phyloP scores from a whole-genome alignment of 2,329 filamentous ascomycete species.

The Colletotrichum godetiae region DNA sequence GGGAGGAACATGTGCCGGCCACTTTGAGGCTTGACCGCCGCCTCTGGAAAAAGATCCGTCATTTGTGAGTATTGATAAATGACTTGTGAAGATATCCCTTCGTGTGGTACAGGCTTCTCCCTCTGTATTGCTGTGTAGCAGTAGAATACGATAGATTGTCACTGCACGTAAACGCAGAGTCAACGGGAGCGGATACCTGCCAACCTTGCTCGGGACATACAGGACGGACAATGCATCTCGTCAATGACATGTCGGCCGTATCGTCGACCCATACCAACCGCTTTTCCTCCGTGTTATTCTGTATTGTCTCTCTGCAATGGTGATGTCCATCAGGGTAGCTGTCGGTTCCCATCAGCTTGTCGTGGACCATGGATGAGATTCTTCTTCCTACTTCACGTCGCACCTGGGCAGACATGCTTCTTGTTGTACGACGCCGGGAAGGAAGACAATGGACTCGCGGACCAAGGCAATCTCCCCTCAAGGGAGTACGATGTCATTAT shows the following conservation, averaged over 20 bases:
- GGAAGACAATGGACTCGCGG: not conserved
- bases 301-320: not conserved
- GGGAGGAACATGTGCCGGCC: not conserved
- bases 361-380: not conserved
- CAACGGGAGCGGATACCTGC: not conserved
- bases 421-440: slow-evolving; percentile 14
- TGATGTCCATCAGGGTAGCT: not conserved
- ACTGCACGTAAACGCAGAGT: not conserved
- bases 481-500: not conserved
- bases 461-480: not conserved
- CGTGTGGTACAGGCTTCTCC: too few relatives aligned
- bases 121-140: not conserved
- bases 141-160: not conserved
- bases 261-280: not conserved
- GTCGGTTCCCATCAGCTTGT: not conserved
- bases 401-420: slow-evolving; percentile 23
- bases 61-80: not conserved
- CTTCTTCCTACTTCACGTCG: slow-evolving; percentile 2
- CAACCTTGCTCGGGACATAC: not conserved
- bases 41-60: not conserved
- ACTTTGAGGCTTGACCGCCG: not conserved
- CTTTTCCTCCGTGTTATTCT: not conserved
- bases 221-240: not conserved
- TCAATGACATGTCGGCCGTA: not conserved
- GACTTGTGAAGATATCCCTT: not conserved